Evolutionary conservation across 768 basidiomycete species (phyloP).

Genomic region (Rhodotorula toruloides): DNA sequence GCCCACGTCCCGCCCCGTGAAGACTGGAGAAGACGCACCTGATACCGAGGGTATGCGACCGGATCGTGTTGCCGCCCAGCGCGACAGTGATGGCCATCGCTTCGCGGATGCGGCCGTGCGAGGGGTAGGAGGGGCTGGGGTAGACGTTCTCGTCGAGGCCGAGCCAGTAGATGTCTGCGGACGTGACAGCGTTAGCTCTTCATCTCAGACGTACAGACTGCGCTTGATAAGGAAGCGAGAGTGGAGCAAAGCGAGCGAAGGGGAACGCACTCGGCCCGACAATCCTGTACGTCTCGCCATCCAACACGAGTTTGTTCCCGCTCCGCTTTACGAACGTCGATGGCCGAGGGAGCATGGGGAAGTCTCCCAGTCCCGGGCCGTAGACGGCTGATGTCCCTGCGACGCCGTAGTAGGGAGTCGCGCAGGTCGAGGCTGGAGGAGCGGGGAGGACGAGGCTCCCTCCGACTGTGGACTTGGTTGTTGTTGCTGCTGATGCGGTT

Average conservation of each 20-base stretch:
- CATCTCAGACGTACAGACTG: background rate
- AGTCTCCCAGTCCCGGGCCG: conserved; percentile 16
- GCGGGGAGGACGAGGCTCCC: background rate
- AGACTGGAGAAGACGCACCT: conserved; percentile 16
- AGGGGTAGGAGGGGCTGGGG: conserved; percentile 41
- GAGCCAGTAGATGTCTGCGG: conserved; percentile 46
- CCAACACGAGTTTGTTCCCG: conserved; percentile 26
- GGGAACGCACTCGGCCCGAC: conserved; percentile 37
- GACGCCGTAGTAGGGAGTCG: conserved; percentile 15
- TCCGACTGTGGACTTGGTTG: background rate
- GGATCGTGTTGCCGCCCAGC: conserved; percentile 39
- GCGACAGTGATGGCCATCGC: conserved; percentile 42
- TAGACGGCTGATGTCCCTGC: conserved; percentile 25
- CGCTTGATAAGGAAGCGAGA: background rate
- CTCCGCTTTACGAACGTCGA: conserved; percentile 34
- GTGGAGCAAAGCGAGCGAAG: too few species aligned
- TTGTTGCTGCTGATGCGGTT: background rate
- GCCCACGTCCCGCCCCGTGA: accelerated
- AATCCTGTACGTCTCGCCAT: conserved; percentile 31
- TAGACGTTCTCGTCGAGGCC: conserved; percentile 47
- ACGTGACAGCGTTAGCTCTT: background rate
- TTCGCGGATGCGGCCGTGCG: conserved; percentile 41
- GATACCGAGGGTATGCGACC: conserved; percentile 38
- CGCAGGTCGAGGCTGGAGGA: conserved; percentile 13
- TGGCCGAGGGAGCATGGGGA: conserved; percentile 18